Conservation (phyloP, 345 rosid species). For the Odontarrhena argentea region DNA sequence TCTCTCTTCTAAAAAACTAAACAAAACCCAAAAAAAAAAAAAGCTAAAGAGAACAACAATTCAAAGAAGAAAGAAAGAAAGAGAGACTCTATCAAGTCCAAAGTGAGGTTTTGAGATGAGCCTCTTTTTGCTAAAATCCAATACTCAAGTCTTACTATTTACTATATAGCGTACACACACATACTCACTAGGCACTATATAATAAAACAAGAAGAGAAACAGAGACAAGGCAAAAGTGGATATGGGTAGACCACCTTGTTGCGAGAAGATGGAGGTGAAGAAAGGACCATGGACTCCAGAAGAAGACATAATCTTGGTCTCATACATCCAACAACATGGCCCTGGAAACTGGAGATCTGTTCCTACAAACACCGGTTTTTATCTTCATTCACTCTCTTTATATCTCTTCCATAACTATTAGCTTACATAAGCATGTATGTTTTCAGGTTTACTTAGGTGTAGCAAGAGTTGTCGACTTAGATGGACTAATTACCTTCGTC, state of each 20-base stretch:
- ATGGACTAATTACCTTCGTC: constrained; percentile 97
- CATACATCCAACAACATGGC: constrained; percentile 88
- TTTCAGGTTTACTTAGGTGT: constrained; percentile 89
- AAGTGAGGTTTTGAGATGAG: neutral
- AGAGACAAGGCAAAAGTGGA: constrained; percentile 13
- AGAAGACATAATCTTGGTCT: constrained; percentile 90
- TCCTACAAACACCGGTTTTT: constrained; percentile 73
- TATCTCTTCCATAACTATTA: neutral
- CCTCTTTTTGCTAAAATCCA: constrained; percentile 25
- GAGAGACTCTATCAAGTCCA: constrained; percentile 22
- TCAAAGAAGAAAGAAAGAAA: neutral
- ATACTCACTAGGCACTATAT: neutral
- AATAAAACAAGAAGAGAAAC: neutral
- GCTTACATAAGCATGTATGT: neutral
- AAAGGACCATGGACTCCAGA: constrained; percentile 99
- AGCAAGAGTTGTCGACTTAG: constrained; percentile 97
- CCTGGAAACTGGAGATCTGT: constrained; percentile 97
- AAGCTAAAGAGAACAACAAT: neutral
- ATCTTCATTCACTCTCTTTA: constrained; percentile 12
- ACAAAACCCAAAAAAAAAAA: neutral
- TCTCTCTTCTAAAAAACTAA: neutral
- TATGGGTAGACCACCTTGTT: constrained; percentile 95
- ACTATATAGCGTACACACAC: constrained; percentile 6
- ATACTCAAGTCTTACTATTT: constrained; percentile 27
- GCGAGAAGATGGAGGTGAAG: constrained; percentile 82